Base-by-base conservation (phyloP, 139 green algal species). In the Edaphochlamys debaryana region DNA sequence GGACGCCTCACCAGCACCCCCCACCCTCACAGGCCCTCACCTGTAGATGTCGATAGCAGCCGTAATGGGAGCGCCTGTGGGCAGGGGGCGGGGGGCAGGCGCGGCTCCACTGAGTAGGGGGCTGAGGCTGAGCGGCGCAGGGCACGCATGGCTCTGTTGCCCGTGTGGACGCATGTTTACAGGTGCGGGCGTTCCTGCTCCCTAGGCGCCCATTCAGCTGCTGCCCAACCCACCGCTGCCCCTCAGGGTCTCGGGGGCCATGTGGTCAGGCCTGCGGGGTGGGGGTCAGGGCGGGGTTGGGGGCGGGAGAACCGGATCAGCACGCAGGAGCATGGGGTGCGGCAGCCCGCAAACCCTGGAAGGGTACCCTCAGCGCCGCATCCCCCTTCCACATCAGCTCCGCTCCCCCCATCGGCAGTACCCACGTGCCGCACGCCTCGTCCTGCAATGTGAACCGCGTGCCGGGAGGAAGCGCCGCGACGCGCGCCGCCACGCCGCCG, bases 41-140 rank as follows among this genome's bases (percentile, higher is more conserved):
- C n/a, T n/a, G n/a, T n/a, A 79, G 8, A 80, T 22, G 37, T 80
- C 73, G 6, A 80, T 54, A 19, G 73, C 73, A 19, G 73, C 37
- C 5, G 73, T 80, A n/a, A 80, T 63, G n/a, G 29, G 58, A 38
- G 56, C 19, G 27, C 71, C 71, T 79, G 34, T 1, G 9, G 1
- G 42, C 69, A 67, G 70, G 32, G 27, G 29, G 29, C 2, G 5
- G 58, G 58, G 58, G 29, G 19, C 4, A 67, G 58, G 5, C 11
- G 29, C 37, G 4, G 30, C 29, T 67, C 4, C 9, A 6, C 17
- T 25, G 4, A 4, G 17, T 30, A 62, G 15, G 29, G 29, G 15
- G 17, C 25, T 7, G 52, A 30, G 20, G 52, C 17, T 62, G 52
- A 37, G 11, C 4, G 29, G 29, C 22, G 58, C 37, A 2, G 5